phyloP scores from a whole-genome alignment of 768 basidiomycete species.

The Xerocomellus intermedius region DNA sequence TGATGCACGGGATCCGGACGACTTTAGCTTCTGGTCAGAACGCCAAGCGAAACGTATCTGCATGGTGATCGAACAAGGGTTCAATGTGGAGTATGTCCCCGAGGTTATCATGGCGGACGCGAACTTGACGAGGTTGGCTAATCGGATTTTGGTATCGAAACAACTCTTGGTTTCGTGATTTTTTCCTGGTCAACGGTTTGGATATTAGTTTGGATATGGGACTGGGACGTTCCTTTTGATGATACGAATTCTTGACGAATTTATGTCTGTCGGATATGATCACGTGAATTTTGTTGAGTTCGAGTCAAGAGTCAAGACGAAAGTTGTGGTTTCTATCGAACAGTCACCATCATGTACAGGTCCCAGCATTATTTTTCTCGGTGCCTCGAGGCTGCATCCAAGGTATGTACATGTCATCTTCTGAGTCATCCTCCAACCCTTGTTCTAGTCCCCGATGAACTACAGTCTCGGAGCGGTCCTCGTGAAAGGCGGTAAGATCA shows the following conservation, averaged over 20 bases:
- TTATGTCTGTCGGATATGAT: neutral
- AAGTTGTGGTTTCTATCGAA: neutral
- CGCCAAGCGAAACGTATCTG: constrained; percentile 89
- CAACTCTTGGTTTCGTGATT: constrained; percentile 43
- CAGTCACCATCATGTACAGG: neutral
- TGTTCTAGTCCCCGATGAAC: neutral
- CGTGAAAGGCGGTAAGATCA: constrained; percentile 2
- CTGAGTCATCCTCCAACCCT: neutral
- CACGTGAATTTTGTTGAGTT: neutral
- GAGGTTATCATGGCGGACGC: constrained; percentile 95
- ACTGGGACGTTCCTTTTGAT: neutral
- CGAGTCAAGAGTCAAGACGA: no score
- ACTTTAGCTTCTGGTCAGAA: constrained; percentile 93
- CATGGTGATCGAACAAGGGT: constrained; percentile 71
- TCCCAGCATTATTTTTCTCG: neutral
- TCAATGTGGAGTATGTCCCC: constrained; percentile 83
- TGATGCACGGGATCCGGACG: constrained; percentile 72
- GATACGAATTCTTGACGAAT: no score
- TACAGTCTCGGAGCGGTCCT: neutral
- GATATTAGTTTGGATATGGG: neutral
- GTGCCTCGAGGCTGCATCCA: constrained; percentile 1
- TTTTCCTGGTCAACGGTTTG: neutral
- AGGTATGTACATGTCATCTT: neutral
- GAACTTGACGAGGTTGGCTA: constrained; percentile 81
- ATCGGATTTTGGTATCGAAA: constrained; percentile 78